Base-by-base conservation (phyloP, 257 asterid genomes). In the Linaria vulgaris region DNA sequence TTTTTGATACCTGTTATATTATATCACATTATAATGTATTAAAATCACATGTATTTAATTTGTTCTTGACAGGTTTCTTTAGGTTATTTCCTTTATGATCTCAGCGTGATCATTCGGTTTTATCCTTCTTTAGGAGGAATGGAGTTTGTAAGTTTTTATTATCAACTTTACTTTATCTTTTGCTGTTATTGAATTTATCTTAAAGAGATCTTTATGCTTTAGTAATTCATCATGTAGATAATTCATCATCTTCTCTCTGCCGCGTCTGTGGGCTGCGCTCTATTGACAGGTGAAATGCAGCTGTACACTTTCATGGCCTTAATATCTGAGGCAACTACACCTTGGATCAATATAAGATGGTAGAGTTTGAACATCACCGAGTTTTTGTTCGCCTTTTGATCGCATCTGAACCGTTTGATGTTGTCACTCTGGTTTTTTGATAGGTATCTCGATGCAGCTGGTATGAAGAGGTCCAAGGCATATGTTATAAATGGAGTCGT, bases 251-350 rank as follows among this genome's bases (percentile, higher is more conserved):
- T 88, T 69, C 85, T 91, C 55, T 86, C 98, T 13, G 67, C 81
- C 74, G 56, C 66, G 20, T 84, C 85, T 1, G 74, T 73, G 55
- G 44, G 74, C 41, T 88, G 85, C 16, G 69, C 98, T 39, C 71
- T 86, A 85, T 70, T 85, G 67, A 88, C 87, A 5, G 90, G 98
- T 17, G 91, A 88, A 76, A 96, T 82, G 16, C 98, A 91, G 66
- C 41, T 85, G 48, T 91, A 88, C 69, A 64, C 85, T 9, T 91
- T 54, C 74, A 73, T 80, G 89, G 82, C 88, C 63, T 67, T 88
- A 68, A 61, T 80, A 19, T 91, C 96, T 7, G 98, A 91, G 88
- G 82, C 92, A 65, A 91, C 98, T 1, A 91, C 98, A 31, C 98
- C 95, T 47, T 56, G 74, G 19, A 70, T 91, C 83, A 91, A 91